A percentile compares a stretch with the other conserved stretches of the same genome.
phyloP scores from a whole-genome alignment of 495 filamentous ascomycete species.

The Melanomma pulvis-pyrius region DNA sequence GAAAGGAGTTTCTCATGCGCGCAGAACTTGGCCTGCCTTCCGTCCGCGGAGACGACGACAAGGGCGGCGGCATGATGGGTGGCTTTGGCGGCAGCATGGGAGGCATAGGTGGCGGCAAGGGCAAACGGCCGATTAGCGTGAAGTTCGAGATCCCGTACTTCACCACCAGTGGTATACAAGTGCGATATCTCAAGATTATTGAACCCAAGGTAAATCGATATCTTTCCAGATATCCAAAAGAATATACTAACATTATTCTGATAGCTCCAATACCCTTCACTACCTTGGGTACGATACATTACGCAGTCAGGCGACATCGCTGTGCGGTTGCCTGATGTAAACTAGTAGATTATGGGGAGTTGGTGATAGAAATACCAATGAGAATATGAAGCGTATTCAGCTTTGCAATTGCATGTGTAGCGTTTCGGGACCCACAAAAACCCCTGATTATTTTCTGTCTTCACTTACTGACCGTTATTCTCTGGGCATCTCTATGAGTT shows the following conservation, averaged over 20 bases:
- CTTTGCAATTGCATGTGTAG: too few relatives aligned
- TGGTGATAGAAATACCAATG: conserved; percentile 16
- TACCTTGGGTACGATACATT: conserved; percentile 99
- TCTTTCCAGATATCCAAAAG: conserved; percentile 17
- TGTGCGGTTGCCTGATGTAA: conserved; percentile 83
- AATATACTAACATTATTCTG: conserved; percentile 29
- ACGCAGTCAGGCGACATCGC: conserved; percentile 96
- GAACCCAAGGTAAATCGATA: conserved; percentile 85
- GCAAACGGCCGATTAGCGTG: conserved; percentile 94
- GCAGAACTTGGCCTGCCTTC: conserved; percentile 95
- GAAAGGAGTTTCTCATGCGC: conserved; percentile 98
- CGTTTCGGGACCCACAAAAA: too few relatives aligned
- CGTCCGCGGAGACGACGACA: conserved; percentile 95
- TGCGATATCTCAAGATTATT: conserved; percentile 98
- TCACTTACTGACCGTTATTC: too few relatives aligned
- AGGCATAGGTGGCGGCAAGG: conserved; percentile 69
- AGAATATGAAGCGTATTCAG: not conserved
- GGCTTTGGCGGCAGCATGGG: conserved; percentile 97
- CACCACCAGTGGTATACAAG: conserved; percentile 97
- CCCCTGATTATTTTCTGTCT: too few relatives aligned
- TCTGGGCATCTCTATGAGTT: too few relatives aligned
- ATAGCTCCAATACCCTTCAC: conserved; percentile 93
- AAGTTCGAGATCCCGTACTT: conserved; percentile 99
- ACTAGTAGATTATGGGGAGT: conserved; percentile 18
- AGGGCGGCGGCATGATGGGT: conserved; percentile 93